Conservation (phyloP, 2,329 filamentous ascomycete genomes). For the Teratosphaeria destructans region DNA sequence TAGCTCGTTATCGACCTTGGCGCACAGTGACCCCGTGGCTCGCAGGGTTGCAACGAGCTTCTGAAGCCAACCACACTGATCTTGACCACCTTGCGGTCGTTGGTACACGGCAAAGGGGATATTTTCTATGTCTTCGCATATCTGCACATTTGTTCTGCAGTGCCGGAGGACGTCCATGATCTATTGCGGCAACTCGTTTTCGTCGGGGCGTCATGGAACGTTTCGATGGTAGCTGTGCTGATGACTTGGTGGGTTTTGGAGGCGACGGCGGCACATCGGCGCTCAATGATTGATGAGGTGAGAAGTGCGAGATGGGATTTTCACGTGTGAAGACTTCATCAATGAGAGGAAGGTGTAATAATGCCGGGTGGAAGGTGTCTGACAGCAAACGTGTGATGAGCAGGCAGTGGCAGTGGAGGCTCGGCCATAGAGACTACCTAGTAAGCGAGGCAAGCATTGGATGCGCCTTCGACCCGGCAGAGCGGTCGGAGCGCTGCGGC, state of each 20-base stretch:
- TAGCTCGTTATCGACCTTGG: not conserved
- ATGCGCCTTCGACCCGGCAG: not conserved
- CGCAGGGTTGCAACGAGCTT: slow-evolving; percentile 1
- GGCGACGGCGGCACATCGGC: not conserved
- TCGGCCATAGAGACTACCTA: not conserved
- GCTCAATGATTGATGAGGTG: not conserved
- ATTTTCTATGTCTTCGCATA: slow-evolving; percentile 5
- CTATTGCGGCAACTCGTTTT: not conserved
- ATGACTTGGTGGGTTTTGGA: not conserved
- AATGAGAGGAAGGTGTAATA: not conserved
- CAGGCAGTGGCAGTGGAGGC: too few species aligned
- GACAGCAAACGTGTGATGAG: not conserved
- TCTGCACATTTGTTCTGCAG: slow-evolving; percentile 23
- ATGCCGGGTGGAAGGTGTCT: not conserved
- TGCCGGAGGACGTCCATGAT: slow-evolving; percentile 26
- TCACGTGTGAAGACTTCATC: not conserved
- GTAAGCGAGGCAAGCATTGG: not conserved
- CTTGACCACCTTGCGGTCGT: not conserved
- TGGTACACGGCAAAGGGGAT: not conserved
- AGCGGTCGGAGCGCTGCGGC: not conserved
- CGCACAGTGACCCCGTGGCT: slow-evolving; percentile 2
- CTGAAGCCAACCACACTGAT: not conserved
- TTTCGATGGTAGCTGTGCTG: slow-evolving; percentile 13
- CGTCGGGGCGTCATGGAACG: slow-evolving; percentile 11
- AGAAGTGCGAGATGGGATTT: not conserved